Base-by-base conservation (phyloP, 768 basidiomycete genomes). In the Trametes maxima region DNA sequence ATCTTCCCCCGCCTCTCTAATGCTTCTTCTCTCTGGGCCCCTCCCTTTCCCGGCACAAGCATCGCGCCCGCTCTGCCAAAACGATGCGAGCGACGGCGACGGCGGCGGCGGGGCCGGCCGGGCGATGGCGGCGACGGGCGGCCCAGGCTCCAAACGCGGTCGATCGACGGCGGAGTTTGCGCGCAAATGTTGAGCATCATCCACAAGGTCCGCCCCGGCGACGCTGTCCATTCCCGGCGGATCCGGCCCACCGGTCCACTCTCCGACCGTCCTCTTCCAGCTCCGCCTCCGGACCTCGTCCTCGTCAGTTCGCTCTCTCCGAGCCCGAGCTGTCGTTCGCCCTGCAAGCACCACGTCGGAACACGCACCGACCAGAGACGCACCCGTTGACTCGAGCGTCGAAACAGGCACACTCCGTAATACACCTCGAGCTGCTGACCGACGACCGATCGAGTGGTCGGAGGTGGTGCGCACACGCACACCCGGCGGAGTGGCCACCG, bases 181-280 rank as follows among this genome's bases (percentile, higher is more conserved):
- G 55, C 46, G 24, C 35, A 7, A 56, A 56, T 39, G 55, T 48
- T 56, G 45, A 37, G 55, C 45, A 48, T 12, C 35, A 43, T 43
- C n/a, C 33, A 2, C 48, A 36, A 59, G 51, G 21, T 59, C 51
- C 57, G 48, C 57, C 37, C 57, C 51, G 57, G 28, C 21, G 19
- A 33, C 28, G 28, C 28, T 33, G 28, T 33, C 28, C 50, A 52
- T 52, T 59, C 48, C 51, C 43, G 49, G 25, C 47, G 46, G 54
- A 22, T 24, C 35, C 35, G 44, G 39, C 48, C 14, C 24, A 16
- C 49, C 40, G 46, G 22, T 39, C 37, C 39, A 21, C 21, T 21
- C 22, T 22, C 2, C 22, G 28, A 5, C 14, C 52, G 14, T 3
- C 11, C 40, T 22, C n/a, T 6, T 42, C 46, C 13, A 16, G 25